These are phyloP conservation scores for Lactarius pseudohatsudake DNA, from an alignment of 768 basidiomycete species.

Conservation along the genomic window DNA sequence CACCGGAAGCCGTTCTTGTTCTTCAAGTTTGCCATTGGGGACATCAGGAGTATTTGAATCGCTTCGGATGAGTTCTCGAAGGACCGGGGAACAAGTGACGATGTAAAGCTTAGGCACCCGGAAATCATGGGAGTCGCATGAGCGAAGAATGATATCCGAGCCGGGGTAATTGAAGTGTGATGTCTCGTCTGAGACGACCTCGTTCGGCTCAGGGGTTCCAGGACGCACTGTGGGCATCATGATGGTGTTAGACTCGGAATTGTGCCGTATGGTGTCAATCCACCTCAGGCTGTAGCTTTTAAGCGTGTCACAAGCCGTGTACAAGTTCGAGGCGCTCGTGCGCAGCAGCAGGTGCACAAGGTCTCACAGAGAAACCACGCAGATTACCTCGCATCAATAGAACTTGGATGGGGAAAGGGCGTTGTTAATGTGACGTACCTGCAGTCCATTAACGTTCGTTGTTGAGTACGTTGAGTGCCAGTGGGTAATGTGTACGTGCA, in stretches of 20 bases:
- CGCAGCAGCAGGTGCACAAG: neutral
- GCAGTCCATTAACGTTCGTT: no score
- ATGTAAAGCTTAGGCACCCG: neutral
- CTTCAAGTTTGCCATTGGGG: neutral
- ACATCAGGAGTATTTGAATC: neutral
- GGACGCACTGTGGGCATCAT: neutral
- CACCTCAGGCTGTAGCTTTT: no score
- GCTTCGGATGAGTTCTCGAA: neutral
- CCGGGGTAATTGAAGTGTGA: neutral
- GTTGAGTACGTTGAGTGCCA: no score
- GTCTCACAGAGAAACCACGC: neutral
- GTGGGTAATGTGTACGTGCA: no score
- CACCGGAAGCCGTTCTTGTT: neutral
- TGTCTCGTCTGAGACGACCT: neutral
- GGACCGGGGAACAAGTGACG: neutral
- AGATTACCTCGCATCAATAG: neutral
- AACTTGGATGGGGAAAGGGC: neutral
- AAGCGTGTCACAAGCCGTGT: neutral
- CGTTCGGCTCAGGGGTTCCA: neutral
- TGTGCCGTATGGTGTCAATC: neutral
- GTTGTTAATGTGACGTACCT: neutral
- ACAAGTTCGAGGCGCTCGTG: neutral
- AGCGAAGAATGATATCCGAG: neutral
- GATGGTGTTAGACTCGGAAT: neutral
- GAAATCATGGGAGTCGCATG: neutral